phyloP scores from a whole-genome alignment of 129 eudicot genomes.

The Tanacetum coccineum region DNA sequence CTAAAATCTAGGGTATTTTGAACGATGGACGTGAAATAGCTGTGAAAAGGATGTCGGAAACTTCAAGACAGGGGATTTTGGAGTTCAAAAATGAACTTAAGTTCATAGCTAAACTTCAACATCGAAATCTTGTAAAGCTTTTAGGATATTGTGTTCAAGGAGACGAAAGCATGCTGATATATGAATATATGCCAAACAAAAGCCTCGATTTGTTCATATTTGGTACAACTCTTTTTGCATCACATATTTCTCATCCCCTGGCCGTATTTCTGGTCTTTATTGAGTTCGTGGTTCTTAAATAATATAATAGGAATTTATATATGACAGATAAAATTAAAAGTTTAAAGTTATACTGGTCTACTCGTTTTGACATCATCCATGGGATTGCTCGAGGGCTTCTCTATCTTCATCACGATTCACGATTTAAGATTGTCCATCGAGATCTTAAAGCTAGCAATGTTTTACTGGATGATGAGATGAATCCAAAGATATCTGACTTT shows the following conservation, averaged over 20 bases:
- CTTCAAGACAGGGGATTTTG: neutral
- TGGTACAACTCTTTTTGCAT: neutral
- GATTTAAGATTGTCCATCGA: too few relatives aligned
- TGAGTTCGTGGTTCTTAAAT: too few relatives aligned
- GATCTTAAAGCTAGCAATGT: too few relatives aligned
- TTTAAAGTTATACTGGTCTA: neutral
- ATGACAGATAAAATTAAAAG: neutral
- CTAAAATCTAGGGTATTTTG: neutral
- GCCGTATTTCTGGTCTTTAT: neutral
- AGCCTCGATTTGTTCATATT: constrained; percentile 13
- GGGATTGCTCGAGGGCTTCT: too few relatives aligned
- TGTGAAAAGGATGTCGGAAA: neutral
- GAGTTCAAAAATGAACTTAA: constrained; percentile 35
- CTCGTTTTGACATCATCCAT: too few relatives aligned
- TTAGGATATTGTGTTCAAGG: constrained; percentile 35
- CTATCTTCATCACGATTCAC: too few relatives aligned
- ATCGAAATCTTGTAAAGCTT: constrained; percentile 41
- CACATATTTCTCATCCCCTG: too few relatives aligned
- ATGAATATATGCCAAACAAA: constrained; percentile 22
- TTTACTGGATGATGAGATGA: too few relatives aligned
- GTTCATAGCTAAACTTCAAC: constrained; percentile 45
- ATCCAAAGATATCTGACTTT: too few relatives aligned
- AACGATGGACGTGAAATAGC: neutral
- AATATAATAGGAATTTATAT: neutral
- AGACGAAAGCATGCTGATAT: constrained; percentile 32